Conservation (phyloP, 129 eudicot species). For the Flaveria bidentis region DNA sequence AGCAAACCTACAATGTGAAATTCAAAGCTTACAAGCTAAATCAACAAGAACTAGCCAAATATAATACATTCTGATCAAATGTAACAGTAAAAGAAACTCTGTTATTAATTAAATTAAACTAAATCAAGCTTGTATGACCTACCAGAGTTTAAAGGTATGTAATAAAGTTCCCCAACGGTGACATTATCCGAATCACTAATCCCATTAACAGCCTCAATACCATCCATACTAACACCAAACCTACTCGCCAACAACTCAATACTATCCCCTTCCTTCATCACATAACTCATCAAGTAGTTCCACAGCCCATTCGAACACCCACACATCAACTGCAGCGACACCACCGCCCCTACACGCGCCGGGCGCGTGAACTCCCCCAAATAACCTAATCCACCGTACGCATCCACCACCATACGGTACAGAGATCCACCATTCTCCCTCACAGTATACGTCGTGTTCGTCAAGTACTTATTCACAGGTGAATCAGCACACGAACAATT, state of each 20-base stretch:
- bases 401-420: slow-evolving; percentile 55
- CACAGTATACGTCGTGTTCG: slow-evolving; percentile 74
- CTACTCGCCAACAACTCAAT: slow-evolving; percentile 74
- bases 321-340: slow-evolving; percentile 67
- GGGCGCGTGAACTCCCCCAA: slow-evolving; percentile 53
- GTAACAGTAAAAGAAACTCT: slow-evolving; percentile 2
- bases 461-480: slow-evolving; percentile 43
- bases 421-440: slow-evolving; percentile 61
- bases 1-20: slow-evolving; percentile 2
- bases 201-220: slow-evolving; percentile 77
- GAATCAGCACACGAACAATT: slow-evolving; percentile 70
- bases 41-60: slow-evolving; percentile 14
- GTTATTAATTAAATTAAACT: neutral
- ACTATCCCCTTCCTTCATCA: slow-evolving; percentile 84
- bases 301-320: slow-evolving; percentile 94
- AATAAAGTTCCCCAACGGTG: slow-evolving; percentile 70
- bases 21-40: slow-evolving; percentile 6
- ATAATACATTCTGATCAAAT: slow-evolving; percentile 7
- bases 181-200: slow-evolving; percentile 76
- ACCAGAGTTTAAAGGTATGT: slow-evolving; percentile 88
- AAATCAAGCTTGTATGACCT: slow-evolving; percentile 29
- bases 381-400: slow-evolving; percentile 71
- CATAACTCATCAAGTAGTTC: slow-evolving; percentile 95
- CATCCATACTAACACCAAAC: slow-evolving; percentile 98
- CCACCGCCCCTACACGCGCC: slow-evolving; percentile 69